phyloP scores from a whole-genome alignment of 108 stramenopile species.

The Licmophora abbreviata region DNA sequence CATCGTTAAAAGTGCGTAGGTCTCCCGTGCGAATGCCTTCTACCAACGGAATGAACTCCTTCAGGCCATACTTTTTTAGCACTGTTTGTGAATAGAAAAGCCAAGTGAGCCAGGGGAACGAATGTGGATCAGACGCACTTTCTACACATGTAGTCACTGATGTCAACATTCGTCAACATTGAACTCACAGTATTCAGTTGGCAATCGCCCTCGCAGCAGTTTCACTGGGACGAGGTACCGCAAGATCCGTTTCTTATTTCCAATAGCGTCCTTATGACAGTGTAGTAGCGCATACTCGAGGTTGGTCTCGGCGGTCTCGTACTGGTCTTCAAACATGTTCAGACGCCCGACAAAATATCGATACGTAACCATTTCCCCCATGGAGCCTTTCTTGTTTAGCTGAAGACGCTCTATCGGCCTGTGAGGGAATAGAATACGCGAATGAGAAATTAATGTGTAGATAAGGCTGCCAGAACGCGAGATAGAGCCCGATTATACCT shows the following conservation, averaged over 20 bases:
- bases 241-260: conserved; percentile 83
- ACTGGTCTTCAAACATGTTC: conserved; percentile 93
- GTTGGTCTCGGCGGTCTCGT: conserved; percentile 77
- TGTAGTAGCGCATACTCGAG: conserved; percentile 81
- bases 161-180: background rate
- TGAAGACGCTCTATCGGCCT: conserved; percentile 65
- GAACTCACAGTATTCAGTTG: conserved; percentile 55
- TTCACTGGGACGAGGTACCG: conserved; percentile 89
- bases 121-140: background rate
- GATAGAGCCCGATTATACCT: conserved; percentile 18
- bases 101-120: background rate
- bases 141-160: background rate
- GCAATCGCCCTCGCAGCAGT: conserved; percentile 76
- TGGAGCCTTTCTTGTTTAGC: conserved; percentile 39
- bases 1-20: conserved; percentile 79
- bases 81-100: conserved; percentile 22
- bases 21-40: conserved; percentile 80
- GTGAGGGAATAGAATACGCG: conserved; percentile 10
- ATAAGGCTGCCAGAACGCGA: background rate
- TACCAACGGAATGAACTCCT: conserved; percentile 68
- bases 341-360: conserved; percentile 86
- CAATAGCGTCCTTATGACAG: conserved; percentile 55
- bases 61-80: conserved; percentile 78
- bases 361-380: conserved; percentile 90
- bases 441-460: no score